Evolutionary conservation across 2,329 filamentous ascomycete species (phyloP), one percentile per base, ranked within the genome.

Genomic region (Dactylonectria estremocensis): DNA sequence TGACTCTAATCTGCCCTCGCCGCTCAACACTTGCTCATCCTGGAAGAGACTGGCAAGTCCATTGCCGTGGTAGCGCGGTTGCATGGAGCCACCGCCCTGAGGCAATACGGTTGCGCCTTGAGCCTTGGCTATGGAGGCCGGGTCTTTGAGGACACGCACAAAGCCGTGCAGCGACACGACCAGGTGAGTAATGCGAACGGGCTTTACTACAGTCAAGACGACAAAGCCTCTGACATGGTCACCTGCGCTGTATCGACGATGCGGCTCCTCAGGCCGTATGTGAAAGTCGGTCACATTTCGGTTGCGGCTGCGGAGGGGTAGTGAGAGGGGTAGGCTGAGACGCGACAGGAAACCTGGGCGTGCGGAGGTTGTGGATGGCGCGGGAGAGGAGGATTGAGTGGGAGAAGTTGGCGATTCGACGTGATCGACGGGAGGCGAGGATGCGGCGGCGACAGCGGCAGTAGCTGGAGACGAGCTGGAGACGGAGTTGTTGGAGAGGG

Each of bases 21-120:
- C 93, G 77, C 93, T 95, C 40, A 96, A 82, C 14, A 94, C 91
- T 77, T 91, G 88, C 82, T 96, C 93, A 76, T 96, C 93, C 80
- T 95, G 91, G 77, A 95, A 96, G 52, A 96, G 83, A 48, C 92
- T 92, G n/a, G 91, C 92, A 74, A 93, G 90, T 35, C 93, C 93
- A 82, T 93, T 93, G 74, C 91, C 92, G 76, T 91, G 91, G 76
- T 93, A 93, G 71, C 87, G 87, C 20, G 83, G 81, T 31, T 80
- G 82, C 28, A 71, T 75, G 65, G 74, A 82, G 77, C 80, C 69
- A 74, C 81, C 74, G 72, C 79, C 72, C 78, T 80, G 74, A 22
- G 81, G 77, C 22, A 84, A 78, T 6, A 83, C 82, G 53, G 84
- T 83, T 69, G 82, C 74, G 61, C 80, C 79, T 60, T 86, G 83